A percentile compares a stretch with the other conserved stretches of the same genome.
These are phyloP conservation scores for Physocladia obscura DNA, from an alignment of 192 early-diverging fungal species.

Conservation along the genomic window DNA sequence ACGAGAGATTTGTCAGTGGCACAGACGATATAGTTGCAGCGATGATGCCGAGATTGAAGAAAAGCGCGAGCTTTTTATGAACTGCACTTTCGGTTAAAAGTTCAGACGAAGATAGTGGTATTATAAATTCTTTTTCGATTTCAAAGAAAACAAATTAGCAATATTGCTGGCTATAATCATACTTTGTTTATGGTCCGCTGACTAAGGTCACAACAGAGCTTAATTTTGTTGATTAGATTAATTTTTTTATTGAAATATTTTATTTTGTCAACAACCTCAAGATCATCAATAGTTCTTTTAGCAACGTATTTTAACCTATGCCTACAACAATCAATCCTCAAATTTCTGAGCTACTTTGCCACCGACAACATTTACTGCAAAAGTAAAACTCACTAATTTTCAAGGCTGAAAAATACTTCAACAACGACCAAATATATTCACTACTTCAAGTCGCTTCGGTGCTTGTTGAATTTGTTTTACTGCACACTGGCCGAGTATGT, in stretches of 20 bases:
- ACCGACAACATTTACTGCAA: conserved; percentile 5
- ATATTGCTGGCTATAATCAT: conserved; percentile 23
- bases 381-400: background rate
- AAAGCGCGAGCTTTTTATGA: background rate
- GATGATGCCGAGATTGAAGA: conserved; percentile 5
- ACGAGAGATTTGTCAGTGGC: background rate
- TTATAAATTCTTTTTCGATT: background rate
- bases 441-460: background rate
- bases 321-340: background rate
- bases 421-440: background rate
- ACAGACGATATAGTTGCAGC: conserved; percentile 9
- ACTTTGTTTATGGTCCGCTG: conserved; percentile 20
- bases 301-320: conserved; percentile 9
- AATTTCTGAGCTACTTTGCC: background rate
- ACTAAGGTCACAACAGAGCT: conserved; percentile 16
- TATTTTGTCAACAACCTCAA: conserved; percentile 17
- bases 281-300: conserved; percentile 4
- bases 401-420: conserved; percentile 2
- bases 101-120: conserved; percentile 6
- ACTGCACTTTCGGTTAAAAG: conserved; percentile 5
- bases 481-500: conserved; percentile 9
- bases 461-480: no score
- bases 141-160: background rate
- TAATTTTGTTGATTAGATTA: background rate
- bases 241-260: background rate